Conservation (phyloP, 2,329 filamentous ascomycete species). For the Atkinsonella hypoxylon region DNA sequence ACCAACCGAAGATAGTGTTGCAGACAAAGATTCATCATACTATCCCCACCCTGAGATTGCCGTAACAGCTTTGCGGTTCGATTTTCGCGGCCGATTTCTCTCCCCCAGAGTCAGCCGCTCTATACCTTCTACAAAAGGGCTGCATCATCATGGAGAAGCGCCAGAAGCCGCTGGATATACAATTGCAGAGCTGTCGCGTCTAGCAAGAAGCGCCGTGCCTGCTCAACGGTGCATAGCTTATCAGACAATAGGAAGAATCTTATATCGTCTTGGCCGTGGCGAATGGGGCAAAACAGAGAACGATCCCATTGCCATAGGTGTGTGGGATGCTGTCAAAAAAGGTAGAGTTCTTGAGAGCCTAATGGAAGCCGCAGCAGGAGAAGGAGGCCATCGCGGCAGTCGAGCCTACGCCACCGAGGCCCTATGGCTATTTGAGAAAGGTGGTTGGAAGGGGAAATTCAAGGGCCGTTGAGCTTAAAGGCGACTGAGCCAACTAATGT, state of each 20-base stretch:
- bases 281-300: slow-evolving; percentile 50
- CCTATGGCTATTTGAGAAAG: slow-evolving; percentile 69
- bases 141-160: slow-evolving; percentile 89
- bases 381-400: slow-evolving; percentile 63
- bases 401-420: slow-evolving; percentile 80
- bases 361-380: slow-evolving; percentile 60
- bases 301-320: slow-evolving; percentile 55
- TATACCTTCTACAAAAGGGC: slow-evolving; percentile 64
- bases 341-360: slow-evolving; percentile 67
- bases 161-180: slow-evolving; percentile 94
- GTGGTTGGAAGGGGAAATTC: slow-evolving; percentile 55
- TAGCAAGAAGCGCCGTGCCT: slow-evolving; percentile 71
- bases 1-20: slow-evolving; percentile 49
- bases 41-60: slow-evolving; percentile 66
- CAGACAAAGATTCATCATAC: slow-evolving; percentile 65
- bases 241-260: slow-evolving; percentile 74
- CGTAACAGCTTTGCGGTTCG: slow-evolving; percentile 72
- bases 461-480: slow-evolving; percentile 32
- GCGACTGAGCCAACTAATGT: not conserved
- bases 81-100: slow-evolving; percentile 71
- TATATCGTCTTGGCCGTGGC: slow-evolving; percentile 70
- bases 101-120: slow-evolving; percentile 62
- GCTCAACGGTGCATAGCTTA: slow-evolving; percentile 85
- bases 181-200: slow-evolving; percentile 68
- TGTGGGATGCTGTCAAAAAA: slow-evolving; percentile 74